Conservation (phyloP, 2,329 filamentous ascomycete species). For the Curvularia eragrostidis region DNA sequence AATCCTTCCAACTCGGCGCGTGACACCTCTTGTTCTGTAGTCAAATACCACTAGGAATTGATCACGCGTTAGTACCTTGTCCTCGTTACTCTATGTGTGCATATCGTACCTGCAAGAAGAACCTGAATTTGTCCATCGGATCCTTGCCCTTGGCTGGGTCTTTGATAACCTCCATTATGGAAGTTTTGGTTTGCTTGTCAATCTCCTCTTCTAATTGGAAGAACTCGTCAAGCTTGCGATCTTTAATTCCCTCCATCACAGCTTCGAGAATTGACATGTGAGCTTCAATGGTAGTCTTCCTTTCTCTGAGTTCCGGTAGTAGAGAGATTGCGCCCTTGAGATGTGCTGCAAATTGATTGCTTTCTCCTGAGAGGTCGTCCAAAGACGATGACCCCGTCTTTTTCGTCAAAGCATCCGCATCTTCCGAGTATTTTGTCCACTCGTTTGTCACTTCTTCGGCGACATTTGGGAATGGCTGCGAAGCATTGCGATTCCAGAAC, state of each 20-base stretch:
- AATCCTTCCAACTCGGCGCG: conserved; percentile 85
- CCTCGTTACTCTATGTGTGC: neutral
- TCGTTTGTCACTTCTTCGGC: conserved; percentile 96
- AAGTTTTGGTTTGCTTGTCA: conserved; percentile 88
- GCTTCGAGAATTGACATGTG: conserved; percentile 94
- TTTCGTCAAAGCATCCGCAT: conserved; percentile 90
- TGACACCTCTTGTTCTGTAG: conserved; percentile 86
- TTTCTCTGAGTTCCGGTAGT: conserved; percentile 87
- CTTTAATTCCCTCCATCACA: conserved; percentile 15
- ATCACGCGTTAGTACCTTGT: neutral
- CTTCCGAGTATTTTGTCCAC: conserved; percentile 92
- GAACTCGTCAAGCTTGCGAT: conserved; percentile 92
- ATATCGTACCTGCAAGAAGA: conserved; percentile 63
- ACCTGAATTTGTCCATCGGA: conserved; percentile 83
- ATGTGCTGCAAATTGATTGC: conserved; percentile 87
- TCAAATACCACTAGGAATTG: conserved; percentile 84
- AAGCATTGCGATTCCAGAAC: conserved; percentile 94
- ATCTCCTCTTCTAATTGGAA: conserved; percentile 93
- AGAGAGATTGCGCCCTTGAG: conserved; percentile 94
- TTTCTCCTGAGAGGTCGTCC: conserved; percentile 90
- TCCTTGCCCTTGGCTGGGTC: conserved; percentile 82
- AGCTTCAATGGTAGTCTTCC: conserved; percentile 74
- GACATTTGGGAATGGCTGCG: conserved; percentile 48
- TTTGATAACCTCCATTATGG: conserved; percentile 71
- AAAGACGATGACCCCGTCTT: conserved; percentile 93